A percentile compares a stretch with the other conserved stretches of the same genome.
Evolutionary conservation across 176 grass and related monocot species (phyloP).

Genomic region (Carex pumila): DNA sequence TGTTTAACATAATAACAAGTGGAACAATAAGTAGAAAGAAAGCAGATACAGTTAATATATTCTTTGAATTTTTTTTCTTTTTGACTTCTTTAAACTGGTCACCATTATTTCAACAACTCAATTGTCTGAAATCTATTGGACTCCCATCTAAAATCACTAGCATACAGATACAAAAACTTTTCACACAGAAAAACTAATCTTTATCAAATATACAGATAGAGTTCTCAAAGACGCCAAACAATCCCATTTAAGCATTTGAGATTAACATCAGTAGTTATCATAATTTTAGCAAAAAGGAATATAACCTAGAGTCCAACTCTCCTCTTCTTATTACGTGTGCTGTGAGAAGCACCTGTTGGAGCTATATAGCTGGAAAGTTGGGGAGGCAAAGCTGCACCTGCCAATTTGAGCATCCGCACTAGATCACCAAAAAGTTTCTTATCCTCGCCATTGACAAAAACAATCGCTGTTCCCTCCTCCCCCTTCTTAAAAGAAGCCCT

Average conservation of each 20-base stretch:
- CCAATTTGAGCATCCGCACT: constrained; percentile 48
- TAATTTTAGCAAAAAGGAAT: not conserved
- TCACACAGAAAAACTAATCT: not conserved
- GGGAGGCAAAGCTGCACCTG: constrained; percentile 57
- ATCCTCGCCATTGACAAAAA: constrained; percentile 81
- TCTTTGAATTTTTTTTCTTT: not conserved
- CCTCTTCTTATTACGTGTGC: constrained; percentile 47
- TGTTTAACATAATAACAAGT: not conserved
- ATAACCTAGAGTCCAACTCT: constrained; percentile 34
- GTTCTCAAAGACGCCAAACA: not conserved
- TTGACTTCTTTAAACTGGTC: not conserved
- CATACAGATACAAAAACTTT: not conserved
- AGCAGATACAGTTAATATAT: not conserved
- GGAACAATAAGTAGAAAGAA: not conserved
- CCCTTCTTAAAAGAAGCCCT: constrained; percentile 86
- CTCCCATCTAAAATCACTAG: not conserved
- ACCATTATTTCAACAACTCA: not conserved
- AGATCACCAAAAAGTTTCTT: constrained; percentile 76
- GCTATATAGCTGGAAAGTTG: constrained; percentile 62
- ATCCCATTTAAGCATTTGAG: not conserved
- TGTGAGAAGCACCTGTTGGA: constrained; percentile 17
- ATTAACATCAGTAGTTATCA: not conserved
- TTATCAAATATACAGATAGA: not conserved
- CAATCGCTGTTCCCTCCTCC: constrained; percentile 54
- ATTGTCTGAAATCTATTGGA: not conserved